Evolutionary conservation across 352 stramenopile genomes (phyloP), one percentile per base, ranked within the genome.

Genomic region (Pythium dissotocum): DNA sequence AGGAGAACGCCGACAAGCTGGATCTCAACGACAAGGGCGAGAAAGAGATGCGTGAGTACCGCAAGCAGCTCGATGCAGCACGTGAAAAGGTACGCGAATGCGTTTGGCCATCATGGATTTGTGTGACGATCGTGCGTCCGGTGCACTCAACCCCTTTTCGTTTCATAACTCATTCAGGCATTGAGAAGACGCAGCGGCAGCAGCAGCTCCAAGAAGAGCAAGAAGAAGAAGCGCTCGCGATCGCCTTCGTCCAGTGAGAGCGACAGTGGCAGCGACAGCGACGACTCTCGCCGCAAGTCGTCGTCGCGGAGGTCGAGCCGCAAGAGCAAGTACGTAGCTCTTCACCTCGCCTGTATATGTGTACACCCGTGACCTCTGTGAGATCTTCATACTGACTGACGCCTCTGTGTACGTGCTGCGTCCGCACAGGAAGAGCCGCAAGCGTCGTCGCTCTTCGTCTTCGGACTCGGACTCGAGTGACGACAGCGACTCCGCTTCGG

Each of bases 1-100:
- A 97, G 69, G 92, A 98, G 64, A 98, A 98, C 67, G 83, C 94
- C 21, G 94, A 98, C 71, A 98, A 97, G 71, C 75, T 98, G 21
- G 88, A 98, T 62, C 67, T 98, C 52, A 87, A 60, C 16, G 81
- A 82, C 30, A 87, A 92, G 24, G 91, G 96, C 68, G 81, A 96
- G 63, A 95, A 96, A 65, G 92, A 98, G 71, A 98, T 98, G 95
- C 82, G 94, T 60, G 90, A 89, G 48, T 98, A 98, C 78, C 77
- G 95, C 42, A 93, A 93, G 67, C 83, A 98, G 68, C 77, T 98
- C 7, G 95, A 98, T 70, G 81, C 89, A 42, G 85, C 95, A 35
- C 82, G 95, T 6, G 90, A 98, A 44, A 94, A 96, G 76, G 84
- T 91, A 36, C 26, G 46, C 14, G 21, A 21, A 7, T 28, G 44